Evolutionary conservation across 225 moss, liverwort and hornwort genomes (phyloP).

Genomic region (Ulota crispa): DNA sequence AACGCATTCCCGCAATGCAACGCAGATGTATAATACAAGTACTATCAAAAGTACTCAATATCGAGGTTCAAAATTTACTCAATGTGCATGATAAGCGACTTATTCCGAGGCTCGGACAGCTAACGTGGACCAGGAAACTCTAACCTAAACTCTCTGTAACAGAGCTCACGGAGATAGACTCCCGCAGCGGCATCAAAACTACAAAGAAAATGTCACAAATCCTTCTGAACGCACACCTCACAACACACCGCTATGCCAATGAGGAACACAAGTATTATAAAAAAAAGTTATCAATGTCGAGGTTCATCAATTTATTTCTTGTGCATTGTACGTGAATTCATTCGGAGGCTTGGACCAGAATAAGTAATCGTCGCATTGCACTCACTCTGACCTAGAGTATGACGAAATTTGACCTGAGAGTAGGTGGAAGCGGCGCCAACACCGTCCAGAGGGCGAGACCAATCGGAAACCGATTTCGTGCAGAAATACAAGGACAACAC

Average conservation of each 20-base stretch:
- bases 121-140: no score
- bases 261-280: no score
- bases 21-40: background rate
- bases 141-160: no score
- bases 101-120: background rate
- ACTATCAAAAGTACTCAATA: background rate
- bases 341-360: background rate
- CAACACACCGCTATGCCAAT: no score
- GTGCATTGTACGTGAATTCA: background rate
- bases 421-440: slow-evolving; percentile 69
- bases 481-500: slow-evolving; percentile 63
- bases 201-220: no score
- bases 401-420: slow-evolving; percentile 49
- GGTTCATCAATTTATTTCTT: no score
- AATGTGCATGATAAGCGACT: background rate
- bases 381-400: slow-evolving; percentile 20
- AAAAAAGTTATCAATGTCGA: no score
- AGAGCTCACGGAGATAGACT: no score
- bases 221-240: no score
- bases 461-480: slow-evolving; percentile 60
- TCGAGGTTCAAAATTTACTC: background rate
- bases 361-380: background rate
- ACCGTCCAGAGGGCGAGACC: slow-evolving; percentile 76
- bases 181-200: no score
- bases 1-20: background rate